Conservation (phyloP, 1,284 basidiomycete species). For the Ceratobasidium papillatum region DNA sequence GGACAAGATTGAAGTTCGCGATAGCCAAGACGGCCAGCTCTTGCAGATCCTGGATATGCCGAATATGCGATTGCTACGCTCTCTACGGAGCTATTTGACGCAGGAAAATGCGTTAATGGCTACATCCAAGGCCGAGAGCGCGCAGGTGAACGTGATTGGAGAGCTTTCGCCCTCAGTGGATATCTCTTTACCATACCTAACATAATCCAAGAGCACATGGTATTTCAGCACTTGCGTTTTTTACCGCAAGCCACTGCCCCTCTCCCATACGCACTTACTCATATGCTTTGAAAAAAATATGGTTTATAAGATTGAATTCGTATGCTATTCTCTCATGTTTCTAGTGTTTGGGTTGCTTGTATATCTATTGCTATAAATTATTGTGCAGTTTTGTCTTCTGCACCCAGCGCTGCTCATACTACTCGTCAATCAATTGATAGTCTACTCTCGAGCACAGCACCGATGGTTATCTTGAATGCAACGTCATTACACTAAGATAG, state of each 20-base stretch:
- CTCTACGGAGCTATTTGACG: not conserved
- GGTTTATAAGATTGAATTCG: not conserved
- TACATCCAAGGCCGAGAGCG: not conserved
- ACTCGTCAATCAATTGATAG: not conserved
- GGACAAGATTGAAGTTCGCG: constrained; percentile 1
- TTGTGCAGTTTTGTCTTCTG: not conserved
- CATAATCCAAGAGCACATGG: not conserved
- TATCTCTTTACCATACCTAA: not conserved
- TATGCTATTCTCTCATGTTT: not conserved
- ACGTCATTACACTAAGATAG: not conserved
- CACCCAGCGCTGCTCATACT: not conserved
- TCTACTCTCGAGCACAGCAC: not conserved
- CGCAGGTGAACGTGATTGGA: constrained; percentile 2
- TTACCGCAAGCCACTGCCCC: too few relatives aligned
- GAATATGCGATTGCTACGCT: not conserved
- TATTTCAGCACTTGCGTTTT: not conserved
- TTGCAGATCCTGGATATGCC: constrained; percentile 18
- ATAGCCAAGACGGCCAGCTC: not conserved
- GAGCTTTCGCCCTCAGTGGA: not conserved
- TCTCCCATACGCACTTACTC: too few relatives aligned
- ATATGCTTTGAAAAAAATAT: too few relatives aligned
- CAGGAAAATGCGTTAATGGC: constrained; percentile 3
- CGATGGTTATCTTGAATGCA: too few relatives aligned
- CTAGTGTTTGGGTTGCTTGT: not conserved
- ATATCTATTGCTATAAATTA: not conserved